A percentile compares a stretch with the other conserved stretches of the same genome.
phyloP scores from a whole-genome alignment of 2,329 filamentous ascomycete species.

The Fusarium sp. region DNA sequence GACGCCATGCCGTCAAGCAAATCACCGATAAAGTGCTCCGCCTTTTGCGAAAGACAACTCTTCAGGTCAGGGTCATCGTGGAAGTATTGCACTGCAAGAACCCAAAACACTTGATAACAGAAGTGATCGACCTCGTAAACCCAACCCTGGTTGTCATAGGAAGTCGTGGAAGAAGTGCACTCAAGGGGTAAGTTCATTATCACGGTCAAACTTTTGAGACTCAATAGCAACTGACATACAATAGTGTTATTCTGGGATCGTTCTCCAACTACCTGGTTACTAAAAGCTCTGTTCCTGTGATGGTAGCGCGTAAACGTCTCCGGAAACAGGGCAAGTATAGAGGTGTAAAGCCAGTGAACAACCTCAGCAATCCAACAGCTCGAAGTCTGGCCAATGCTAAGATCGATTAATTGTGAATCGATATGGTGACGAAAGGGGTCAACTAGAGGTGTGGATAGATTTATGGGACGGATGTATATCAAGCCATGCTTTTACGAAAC shows the following conservation, averaged over 20 bases:
- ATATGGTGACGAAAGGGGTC: background rate
- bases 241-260: slow-evolving; percentile 89
- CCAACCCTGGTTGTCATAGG: slow-evolving; percentile 95
- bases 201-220: background rate
- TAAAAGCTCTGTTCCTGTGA: slow-evolving; percentile 95
- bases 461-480: background rate
- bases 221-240: slow-evolving; percentile 47
- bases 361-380: slow-evolving; percentile 76
- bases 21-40: slow-evolving; percentile 88
- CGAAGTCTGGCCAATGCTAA: slow-evolving; percentile 77
- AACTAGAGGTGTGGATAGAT: background rate
- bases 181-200: slow-evolving; percentile 81
- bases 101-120: slow-evolving; percentile 93
- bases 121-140: slow-evolving; percentile 93
- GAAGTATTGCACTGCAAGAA: slow-evolving; percentile 99
- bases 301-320: slow-evolving; percentile 93
- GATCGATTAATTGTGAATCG: slow-evolving; percentile 67
- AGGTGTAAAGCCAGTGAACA: slow-evolving; percentile 81
- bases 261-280: slow-evolving; percentile 98
- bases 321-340: slow-evolving; percentile 88
- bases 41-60: slow-evolving; percentile 85
- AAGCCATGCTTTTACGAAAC: slow-evolving; percentile 20
- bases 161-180: slow-evolving; percentile 86
- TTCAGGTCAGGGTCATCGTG: slow-evolving; percentile 93
- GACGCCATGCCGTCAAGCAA: slow-evolving; percentile 81